phyloP scores from a whole-genome alignment of 768 basidiomycete genomes.

The Kondoa malvinella region DNA sequence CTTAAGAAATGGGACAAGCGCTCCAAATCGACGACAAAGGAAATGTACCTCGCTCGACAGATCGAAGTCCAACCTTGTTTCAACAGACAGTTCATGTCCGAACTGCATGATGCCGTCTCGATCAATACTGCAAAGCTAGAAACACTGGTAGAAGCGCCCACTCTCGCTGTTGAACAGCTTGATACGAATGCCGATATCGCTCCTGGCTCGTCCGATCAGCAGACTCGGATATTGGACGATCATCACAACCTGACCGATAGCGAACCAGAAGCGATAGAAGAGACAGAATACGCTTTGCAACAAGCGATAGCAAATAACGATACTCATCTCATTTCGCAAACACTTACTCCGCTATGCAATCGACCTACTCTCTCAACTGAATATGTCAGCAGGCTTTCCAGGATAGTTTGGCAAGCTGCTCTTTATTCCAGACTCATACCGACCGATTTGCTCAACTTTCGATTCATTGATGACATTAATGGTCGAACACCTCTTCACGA shows the following conservation, averaged over 20 bases:
- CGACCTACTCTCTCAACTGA: neutral
- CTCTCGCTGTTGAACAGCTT: conserved; percentile 3
- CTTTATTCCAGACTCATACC: conserved; percentile 58
- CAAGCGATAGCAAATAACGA: conserved; percentile 15
- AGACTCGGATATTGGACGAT: conserved; percentile 2
- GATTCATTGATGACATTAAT: conserved; percentile 91
- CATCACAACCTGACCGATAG: conserved; percentile 26
- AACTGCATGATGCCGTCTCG: conserved; percentile 58
- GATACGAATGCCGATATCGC: conserved; percentile 11
- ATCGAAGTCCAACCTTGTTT: conserved; percentile 73
- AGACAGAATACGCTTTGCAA: conserved; percentile 25
- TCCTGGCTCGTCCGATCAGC: conserved; percentile 7
- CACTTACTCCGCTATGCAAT: neutral
- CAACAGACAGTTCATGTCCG: conserved; percentile 61
- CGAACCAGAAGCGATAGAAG: conserved; percentile 28
- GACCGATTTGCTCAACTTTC: conserved; percentile 61
- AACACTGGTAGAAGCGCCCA: conserved; percentile 21
- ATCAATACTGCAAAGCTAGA: conserved; percentile 17
- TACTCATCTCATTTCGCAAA: neutral
- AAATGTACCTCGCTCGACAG: conserved; percentile 84
- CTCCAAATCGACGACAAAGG: conserved; percentile 85
- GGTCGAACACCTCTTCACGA: conserved; percentile 84
- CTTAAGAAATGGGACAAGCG: conserved; percentile 98
- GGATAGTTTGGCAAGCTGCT: conserved; percentile 72
- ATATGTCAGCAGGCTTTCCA: conserved; percentile 45